Evolutionary conservation across 225 moss, liverwort and hornwort genomes (phyloP), one percentile per base, ranked within the genome.

Genomic region (Antitrichia curtipendula): DNA sequence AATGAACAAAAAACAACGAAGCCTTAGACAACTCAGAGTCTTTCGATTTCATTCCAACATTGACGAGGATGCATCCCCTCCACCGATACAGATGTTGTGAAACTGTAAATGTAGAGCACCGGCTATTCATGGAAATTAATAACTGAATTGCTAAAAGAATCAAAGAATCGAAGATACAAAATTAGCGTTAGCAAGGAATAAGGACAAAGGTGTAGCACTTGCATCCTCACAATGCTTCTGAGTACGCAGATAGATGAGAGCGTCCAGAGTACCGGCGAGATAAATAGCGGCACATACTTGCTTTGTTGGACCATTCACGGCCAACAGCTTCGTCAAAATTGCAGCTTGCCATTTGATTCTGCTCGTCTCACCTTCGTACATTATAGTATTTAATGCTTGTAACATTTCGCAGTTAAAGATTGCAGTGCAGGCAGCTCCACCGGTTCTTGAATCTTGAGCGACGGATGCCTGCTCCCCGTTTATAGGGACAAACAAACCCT

Each of bases 281-380:
- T 1, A 3, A 36, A 90, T 85, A 54, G 87, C 87, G 45, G 28
- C 28, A 84, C 86, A 91, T 27, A 93, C 93, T 86, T 10, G 90
- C 72, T 86, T 17, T 69, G 89, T 85, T 52, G 91, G 90, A 29
- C 93, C 93, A 74, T 84, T 62, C 74, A 27, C 66, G 54, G 61
- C 90, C 82, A 91, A 29, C 38, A 84, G 65, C 78, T 74, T 88
- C 53, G 69, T 73, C 78, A 91, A 56, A 32, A 62, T 49, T 66
- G 88, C 93, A 62, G 90, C 87, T 88, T 88, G 78, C 93, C 87
- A 90, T 82, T 32, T 91, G 57, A 25, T 45, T 75, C 12, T 82
- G 79, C 11, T 66, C 38, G n/a, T 72, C 38, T 66, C 74, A 50
- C 87, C 87, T 0, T 69, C 24, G 36, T 12, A 62, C 11, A 90